These are phyloP conservation scores for Scedosporium boydii DNA, from an alignment of 2,329 filamentous ascomycete genomes.

Conservation along the genomic window DNA sequence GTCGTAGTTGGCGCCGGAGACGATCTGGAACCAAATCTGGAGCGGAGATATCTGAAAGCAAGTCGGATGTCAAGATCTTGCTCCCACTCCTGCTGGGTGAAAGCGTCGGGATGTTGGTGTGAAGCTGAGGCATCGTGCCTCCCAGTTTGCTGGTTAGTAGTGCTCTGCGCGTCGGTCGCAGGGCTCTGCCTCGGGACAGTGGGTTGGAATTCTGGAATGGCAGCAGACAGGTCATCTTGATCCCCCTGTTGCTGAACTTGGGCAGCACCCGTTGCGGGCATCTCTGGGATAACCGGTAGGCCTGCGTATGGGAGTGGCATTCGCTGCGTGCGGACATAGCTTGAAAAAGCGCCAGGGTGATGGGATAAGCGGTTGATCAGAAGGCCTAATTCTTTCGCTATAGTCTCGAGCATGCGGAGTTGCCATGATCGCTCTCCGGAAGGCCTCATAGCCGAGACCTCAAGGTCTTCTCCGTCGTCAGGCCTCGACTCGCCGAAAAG, in stretches of 20 bases:
- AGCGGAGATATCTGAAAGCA: slow-evolving; percentile 79
- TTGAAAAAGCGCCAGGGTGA: slow-evolving; percentile 81
- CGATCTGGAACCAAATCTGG: slow-evolving; percentile 54
- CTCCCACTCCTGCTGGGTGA: slow-evolving; percentile 82
- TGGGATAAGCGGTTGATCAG: slow-evolving; percentile 70
- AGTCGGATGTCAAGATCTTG: slow-evolving; percentile 82
- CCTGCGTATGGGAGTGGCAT: slow-evolving; percentile 68
- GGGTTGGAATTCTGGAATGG: slow-evolving; percentile 37
- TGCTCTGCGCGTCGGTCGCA: slow-evolving; percentile 10
- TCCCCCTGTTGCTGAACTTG: slow-evolving; percentile 16
- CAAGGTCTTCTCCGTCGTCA: slow-evolving; percentile 13
- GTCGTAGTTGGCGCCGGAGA: slow-evolving; percentile 29
- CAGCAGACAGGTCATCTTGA: slow-evolving; percentile 40
- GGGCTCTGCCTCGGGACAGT: slow-evolving; percentile 27
- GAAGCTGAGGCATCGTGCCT: background rate
- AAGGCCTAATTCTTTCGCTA: slow-evolving; percentile 78
- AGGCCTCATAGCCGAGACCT: slow-evolving; percentile 17
- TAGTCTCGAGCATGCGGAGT: slow-evolving; percentile 66
- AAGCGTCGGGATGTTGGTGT: slow-evolving; percentile 16
- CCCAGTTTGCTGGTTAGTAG: background rate
- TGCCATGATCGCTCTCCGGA: slow-evolving; percentile 53
- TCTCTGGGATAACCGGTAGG: slow-evolving; percentile 55
- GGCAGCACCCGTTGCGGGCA: slow-evolving; percentile 15
- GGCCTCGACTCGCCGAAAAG: slow-evolving; percentile 56
- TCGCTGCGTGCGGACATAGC: slow-evolving; percentile 59